Conservation (phyloP, 345 rosid species). For the Physaria fendleri region DNA sequence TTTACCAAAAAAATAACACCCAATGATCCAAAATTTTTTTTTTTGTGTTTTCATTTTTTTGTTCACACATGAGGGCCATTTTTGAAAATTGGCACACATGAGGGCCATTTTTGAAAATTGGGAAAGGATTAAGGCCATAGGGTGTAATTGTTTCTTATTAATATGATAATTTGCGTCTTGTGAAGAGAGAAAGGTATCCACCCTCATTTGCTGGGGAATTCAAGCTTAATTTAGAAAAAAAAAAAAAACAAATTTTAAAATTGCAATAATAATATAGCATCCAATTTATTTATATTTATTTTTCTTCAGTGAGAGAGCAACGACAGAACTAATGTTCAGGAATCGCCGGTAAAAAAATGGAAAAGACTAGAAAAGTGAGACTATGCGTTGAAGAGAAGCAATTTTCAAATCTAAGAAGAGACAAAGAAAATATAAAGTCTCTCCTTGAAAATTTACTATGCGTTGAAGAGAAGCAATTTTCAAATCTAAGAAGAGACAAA, state of each 20-base stretch:
- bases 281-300: not conserved
- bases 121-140: no score
- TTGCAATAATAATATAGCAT: slow-evolving; percentile 14
- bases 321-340: slow-evolving; percentile 21
- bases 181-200: slow-evolving; percentile 16
- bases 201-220: slow-evolving; percentile 26
- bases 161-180: not conserved
- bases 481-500: slow-evolving; percentile 29
- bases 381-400: slow-evolving; percentile 17
- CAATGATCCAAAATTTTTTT: no score
- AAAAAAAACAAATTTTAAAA: not conserved
- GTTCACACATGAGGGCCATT: no score
- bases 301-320: slow-evolving; percentile 5
- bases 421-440: slow-evolving; percentile 15
- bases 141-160: no score
- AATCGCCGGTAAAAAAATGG: slow-evolving; percentile 19
- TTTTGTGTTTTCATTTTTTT: no score
- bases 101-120: no score
- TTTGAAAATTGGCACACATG: no score
- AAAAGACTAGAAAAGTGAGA: slow-evolving; percentile 13
- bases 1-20: no score
- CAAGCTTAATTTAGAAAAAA: slow-evolving; percentile 15
- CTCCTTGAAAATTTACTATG: slow-evolving; percentile 4
- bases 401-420: slow-evolving; percentile 13
- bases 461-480: slow-evolving; percentile 11